phyloP scores from a whole-genome alignment of 306 rosid genomes.

The Gastrolobium bilobum region DNA sequence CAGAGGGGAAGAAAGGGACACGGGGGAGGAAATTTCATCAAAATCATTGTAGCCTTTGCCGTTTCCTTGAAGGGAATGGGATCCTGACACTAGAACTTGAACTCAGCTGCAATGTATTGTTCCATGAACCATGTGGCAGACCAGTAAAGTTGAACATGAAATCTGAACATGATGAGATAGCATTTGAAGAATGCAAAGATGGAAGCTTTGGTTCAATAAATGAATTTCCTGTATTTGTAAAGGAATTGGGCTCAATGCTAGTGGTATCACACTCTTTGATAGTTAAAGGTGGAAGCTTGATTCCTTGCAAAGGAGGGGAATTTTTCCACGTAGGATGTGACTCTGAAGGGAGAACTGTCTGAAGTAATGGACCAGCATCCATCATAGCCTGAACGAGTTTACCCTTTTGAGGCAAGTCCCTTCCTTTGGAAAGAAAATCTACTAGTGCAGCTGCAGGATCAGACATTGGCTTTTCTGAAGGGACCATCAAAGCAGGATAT shows the following conservation, averaged over 20 bases:
- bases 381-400: conserved; percentile 73
- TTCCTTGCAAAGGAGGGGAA: conserved; percentile 74
- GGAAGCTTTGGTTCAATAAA: neutral
- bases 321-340: conserved; percentile 89
- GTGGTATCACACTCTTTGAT: conserved; percentile 53
- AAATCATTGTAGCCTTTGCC: conserved; percentile 69
- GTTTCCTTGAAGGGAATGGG: conserved; percentile 57
- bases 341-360: conserved; percentile 71
- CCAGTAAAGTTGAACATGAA: conserved; percentile 61
- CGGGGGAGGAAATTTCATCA: conserved; percentile 22
- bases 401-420: conserved; percentile 75
- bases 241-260: conserved; percentile 1
- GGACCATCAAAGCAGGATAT: conserved; percentile 40
- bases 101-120: conserved; percentile 47
- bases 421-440: conserved; percentile 60
- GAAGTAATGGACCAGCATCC: conserved; percentile 85
- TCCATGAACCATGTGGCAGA: conserved; percentile 48
- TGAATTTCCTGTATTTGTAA: neutral
- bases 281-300: conserved; percentile 68
- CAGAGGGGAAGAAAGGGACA: no score
- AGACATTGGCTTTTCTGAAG: conserved; percentile 40
- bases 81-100: conserved; percentile 47
- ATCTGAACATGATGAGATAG: conserved; percentile 68
- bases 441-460: conserved; percentile 61
- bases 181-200: conserved; percentile 39